A percentile compares a stretch with the other conserved stretches of the same genome.
Conservation (phyloP, 305 asterid species). For the Coffea humblotiana region DNA sequence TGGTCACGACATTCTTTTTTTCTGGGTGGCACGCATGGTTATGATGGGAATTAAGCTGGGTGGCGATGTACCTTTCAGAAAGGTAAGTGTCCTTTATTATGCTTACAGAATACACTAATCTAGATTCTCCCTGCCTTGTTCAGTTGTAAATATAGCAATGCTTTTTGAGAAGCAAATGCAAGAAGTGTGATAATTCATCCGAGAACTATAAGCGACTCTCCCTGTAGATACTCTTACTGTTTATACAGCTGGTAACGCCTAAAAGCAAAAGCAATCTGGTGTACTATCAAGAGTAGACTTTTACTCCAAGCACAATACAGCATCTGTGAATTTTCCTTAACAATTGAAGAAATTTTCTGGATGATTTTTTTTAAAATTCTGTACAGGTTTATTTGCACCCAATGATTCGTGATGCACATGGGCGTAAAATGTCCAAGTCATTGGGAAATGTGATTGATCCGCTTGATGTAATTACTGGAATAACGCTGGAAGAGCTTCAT, state of each 20-base stretch:
- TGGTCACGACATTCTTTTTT: slow-evolving; percentile 91
- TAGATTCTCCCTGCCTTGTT: background rate
- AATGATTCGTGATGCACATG: slow-evolving; percentile 96
- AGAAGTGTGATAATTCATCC: background rate
- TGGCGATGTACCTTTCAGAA: slow-evolving; percentile 80
- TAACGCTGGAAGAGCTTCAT: slow-evolving; percentile 73
- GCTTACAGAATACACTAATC: background rate
- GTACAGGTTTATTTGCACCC: slow-evolving; percentile 89
- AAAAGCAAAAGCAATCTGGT: background rate
- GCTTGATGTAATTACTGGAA: slow-evolving; percentile 81
- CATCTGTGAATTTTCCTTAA: background rate
- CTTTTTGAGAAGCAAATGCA: background rate
- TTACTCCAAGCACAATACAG: background rate
- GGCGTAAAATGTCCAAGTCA: slow-evolving; percentile 97
- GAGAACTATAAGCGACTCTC: background rate
- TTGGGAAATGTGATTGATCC: slow-evolving; percentile 93
- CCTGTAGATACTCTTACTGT: background rate
- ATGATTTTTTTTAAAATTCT: slow-evolving; percentile 10
- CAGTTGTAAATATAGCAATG: background rate
- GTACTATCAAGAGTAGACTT: background rate
- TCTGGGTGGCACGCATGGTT: slow-evolving; percentile 99
- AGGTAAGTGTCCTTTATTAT: slow-evolving; percentile 45
- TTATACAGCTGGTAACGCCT: background rate
- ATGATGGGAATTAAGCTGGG: slow-evolving; percentile 95
- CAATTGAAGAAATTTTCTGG: background rate